These are phyloP conservation scores for Aspergillus quadrilineatus DNA, from an alignment of 2,329 filamentous ascomycete genomes.

Conservation along the genomic window DNA sequence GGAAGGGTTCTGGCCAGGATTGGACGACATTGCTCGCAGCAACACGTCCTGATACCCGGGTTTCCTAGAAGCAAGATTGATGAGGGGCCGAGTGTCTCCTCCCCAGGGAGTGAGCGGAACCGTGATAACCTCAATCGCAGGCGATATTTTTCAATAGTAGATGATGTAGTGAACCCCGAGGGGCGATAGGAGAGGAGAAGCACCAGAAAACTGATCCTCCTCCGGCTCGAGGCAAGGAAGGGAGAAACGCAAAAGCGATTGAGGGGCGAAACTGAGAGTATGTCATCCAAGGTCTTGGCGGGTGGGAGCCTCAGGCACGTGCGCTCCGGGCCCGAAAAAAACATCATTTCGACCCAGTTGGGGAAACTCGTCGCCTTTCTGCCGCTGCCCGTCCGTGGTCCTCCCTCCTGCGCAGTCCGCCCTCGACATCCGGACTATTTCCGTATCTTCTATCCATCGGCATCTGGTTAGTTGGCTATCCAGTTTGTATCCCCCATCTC, in stretches of 20 bases:
- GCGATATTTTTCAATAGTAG: background rate
- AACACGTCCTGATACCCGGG: background rate
- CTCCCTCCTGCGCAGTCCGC: slow-evolving; percentile 12
- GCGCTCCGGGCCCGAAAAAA: slow-evolving; percentile 23
- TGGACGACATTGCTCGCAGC: slow-evolving; percentile 42
- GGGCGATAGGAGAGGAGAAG: slow-evolving; percentile 20
- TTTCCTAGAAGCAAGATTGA: slow-evolving; percentile 15
- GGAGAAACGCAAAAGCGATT: slow-evolving; percentile 13
- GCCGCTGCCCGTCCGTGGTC: slow-evolving; percentile 5
- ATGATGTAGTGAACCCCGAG: slow-evolving; percentile 15
- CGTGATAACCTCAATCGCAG: background rate
- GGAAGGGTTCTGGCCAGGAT: slow-evolving; percentile 35
- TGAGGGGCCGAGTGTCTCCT: slow-evolving; percentile 17
- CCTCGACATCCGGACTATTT: slow-evolving; percentile 1
- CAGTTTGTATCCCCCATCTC: background rate
- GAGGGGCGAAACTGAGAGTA: slow-evolving; percentile 19
- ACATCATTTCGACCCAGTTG: slow-evolving; percentile 29
- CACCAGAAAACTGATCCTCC: slow-evolving; percentile 22
- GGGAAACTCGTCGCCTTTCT: slow-evolving; percentile 19
- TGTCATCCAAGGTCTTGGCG: slow-evolving; percentile 25
- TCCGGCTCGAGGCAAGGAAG: slow-evolving; percentile 11
- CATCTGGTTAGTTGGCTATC: slow-evolving; percentile 19
- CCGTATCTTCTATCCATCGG: background rate
- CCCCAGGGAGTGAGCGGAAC: background rate
- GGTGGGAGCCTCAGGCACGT: slow-evolving; percentile 28